Evolutionary conservation across 2,329 filamentous ascomycete genomes (phyloP), one percentile per base, ranked within the genome.

Genomic region (Lachnellula occidentalis): DNA sequence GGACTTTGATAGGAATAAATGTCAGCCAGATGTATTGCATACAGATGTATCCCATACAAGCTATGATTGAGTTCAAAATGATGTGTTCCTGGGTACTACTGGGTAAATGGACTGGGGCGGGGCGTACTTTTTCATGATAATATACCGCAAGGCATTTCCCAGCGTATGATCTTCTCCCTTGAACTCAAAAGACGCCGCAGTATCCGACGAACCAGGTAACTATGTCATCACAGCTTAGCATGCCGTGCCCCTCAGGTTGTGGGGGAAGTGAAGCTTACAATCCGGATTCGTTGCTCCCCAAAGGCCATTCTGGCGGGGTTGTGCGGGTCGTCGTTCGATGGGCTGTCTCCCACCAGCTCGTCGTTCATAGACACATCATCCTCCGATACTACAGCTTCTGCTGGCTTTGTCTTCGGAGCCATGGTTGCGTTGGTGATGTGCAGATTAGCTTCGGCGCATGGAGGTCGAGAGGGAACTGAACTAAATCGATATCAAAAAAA

Each of bases 101-200:
- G 22, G 17, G 39, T 22, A 41, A 6, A 5, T 11, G 46, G 27
- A 31, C 27, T 1, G 27, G 27, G 8, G 11, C 8, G 27, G 7
- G 27, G 69, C 83, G 61, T 76, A 96, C 92, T 99, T 99, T 75
- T 97, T 97, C 89, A 96, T 96, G 67, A 99, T 95, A 60, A 96
- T 87, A 70, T 92, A 97, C 67, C 94, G 82, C 64, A 99, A 75
- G 9, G 92, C 90, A 72, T 99, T 99, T 27, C 94, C 94, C 50
- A 99, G 77, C 0, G 94, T 99, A 73, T 99, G 94, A 43, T 95
- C 91, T 75, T 99, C 94, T 45, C 90, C 86, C 57, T 88, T 83
- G 66, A 99, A 95, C 70, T 97, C 90, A 70, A 97, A 99, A 15
- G 91, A 96, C 31, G 94, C 94, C 4, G 92, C 92, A 8, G 87